Base-by-base conservation (phyloP, 2,329 filamentous ascomycete species). In the Zarea fungicola region DNA sequence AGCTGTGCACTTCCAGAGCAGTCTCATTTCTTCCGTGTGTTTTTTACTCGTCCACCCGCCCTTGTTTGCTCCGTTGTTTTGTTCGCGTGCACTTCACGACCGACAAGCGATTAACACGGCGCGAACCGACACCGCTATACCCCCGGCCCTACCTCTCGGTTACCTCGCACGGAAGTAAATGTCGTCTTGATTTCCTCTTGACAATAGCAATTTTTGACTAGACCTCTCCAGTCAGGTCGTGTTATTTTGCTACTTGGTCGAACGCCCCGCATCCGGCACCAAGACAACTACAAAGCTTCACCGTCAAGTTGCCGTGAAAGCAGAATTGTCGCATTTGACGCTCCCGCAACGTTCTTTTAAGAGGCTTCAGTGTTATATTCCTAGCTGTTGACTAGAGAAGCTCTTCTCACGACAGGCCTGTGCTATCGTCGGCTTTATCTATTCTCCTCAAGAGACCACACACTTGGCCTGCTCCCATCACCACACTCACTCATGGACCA, bases 1-100 rank as follows among this genome's bases (percentile, higher is more conserved):
- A 16, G 40, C 19, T 23, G 25, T 47, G 44, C 35, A 47, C 26
- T 19, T 36, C 34, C 44, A 13, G 9, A 47, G 26, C 19, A 39
- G 35, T n/a, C 26, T 4, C 34, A 9, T 36, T 36, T 23, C 7
- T 39, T 40, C 23, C 18, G 26, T 8, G 42, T 42, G 31, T 35
- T 46, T 41, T 39, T 41, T 41, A 29, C 22, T 34, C 42, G 45
- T 28, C 45, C n/a, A 14, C 36, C 2, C 14, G 42, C 10, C 22
- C 23, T 49, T 36, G 21, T 43, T 39, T 40, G 32, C 29, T 42
- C 31, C 25, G 26, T n/a, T 40, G 34, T 21, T 42, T 34, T 37
- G 39, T 48, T 26, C 45, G 45, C 45, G 36, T 48, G 45, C 45
- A 25, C n/a, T 48, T 41, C 29, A 48, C 45, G 36, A 35, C 36